phyloP scores from a whole-genome alignment of 1,284 basidiomycete genomes.

The Irpex sp. region DNA sequence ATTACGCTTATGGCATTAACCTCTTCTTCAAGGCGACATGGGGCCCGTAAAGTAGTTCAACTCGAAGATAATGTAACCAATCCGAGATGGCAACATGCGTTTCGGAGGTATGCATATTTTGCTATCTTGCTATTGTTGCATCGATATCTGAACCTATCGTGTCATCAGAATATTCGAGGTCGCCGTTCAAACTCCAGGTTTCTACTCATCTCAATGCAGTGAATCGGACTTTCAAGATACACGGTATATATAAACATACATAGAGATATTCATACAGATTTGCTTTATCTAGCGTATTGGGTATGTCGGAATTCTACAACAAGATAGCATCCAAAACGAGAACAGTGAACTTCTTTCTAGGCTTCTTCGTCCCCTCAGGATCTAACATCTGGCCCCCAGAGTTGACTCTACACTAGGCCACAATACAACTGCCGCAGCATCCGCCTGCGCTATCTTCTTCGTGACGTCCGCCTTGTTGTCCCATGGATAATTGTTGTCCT shows the following conservation, averaged over 20 bases:
- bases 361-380: neutral
- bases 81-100: no score
- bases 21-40: no score
- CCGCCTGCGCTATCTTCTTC: constrained; percentile 52
- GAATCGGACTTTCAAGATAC: neutral
- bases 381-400: neutral
- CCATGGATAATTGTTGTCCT: constrained; percentile 37
- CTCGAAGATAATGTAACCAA: no score
- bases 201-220: neutral
- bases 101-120: no score
- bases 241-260: neutral
- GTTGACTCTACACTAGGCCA: constrained; percentile 28
- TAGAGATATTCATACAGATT: neutral
- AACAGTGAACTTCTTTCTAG: no score
- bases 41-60: no score
- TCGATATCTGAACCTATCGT: no score
- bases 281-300: neutral
- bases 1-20: no score
- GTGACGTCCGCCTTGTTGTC: constrained; percentile 43
- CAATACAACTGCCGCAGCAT: constrained; percentile 74
- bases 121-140: no score
- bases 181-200: no score
- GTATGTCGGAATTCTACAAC: neutral
- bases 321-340: neutral
- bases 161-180: no score